A percentile compares a stretch with the other conserved stretches of the same genome.
phyloP scores from a whole-genome alignment of 1,284 basidiomycete species.

The Amylostereum chailletii region DNA sequence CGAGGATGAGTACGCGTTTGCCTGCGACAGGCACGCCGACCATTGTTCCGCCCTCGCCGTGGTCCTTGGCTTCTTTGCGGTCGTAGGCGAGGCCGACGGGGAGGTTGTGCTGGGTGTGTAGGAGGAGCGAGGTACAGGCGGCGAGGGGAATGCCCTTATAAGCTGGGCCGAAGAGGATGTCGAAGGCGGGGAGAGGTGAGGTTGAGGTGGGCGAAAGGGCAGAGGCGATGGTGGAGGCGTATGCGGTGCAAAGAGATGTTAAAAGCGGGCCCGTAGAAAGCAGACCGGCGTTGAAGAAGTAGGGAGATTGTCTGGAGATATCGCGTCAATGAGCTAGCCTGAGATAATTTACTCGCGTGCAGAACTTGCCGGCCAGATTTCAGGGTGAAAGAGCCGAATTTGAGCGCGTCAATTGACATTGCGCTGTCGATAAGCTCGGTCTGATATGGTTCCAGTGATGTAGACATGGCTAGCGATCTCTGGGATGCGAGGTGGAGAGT shows the following conservation, averaged over 20 bases:
- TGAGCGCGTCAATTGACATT: conserved; percentile 59
- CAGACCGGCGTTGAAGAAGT: conserved; percentile 94
- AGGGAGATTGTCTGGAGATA: conserved; percentile 60
- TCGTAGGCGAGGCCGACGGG: conserved; percentile 86
- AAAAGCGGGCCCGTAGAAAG: conserved; percentile 83
- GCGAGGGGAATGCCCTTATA: conserved; percentile 98
- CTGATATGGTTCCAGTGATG: conserved; percentile 28
- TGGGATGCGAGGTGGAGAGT: too few species aligned
- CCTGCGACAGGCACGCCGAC: conserved; percentile 82
- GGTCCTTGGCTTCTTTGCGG: conserved; percentile 92
- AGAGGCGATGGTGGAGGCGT: conserved; percentile 68
- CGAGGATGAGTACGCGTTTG: conserved; percentile 79
- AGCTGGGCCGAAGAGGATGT: conserved; percentile 93
- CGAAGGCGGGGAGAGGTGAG: conserved; percentile 59
- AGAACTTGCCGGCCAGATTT: conserved; percentile 82
- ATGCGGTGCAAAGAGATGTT: conserved; percentile 75
- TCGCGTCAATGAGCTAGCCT: conserved; percentile 28
- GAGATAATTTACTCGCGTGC: not conserved
- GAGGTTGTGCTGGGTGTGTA: conserved; percentile 59
- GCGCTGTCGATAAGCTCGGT: conserved; percentile 38
- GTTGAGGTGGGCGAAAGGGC: conserved; percentile 27
- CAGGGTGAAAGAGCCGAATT: conserved; percentile 85
- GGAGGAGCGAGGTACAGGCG: conserved; percentile 75
- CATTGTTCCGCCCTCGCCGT: conserved; percentile 93
- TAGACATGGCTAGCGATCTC: conserved; percentile 1